Base-by-base conservation (phyloP, 257 asterid genomes). In the Solanum peruvianum region DNA sequence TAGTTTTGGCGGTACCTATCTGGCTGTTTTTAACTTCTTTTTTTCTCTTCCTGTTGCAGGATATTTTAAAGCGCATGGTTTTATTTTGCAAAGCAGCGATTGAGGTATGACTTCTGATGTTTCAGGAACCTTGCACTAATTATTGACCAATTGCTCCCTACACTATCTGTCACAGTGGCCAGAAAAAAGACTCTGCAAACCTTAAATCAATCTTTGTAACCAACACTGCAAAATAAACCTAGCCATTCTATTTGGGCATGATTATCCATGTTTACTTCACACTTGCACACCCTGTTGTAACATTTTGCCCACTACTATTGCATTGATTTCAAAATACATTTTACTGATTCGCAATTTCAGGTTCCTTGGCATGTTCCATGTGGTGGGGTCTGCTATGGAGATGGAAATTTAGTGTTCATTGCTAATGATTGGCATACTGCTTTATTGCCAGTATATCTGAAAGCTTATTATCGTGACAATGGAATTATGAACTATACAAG, bases 341-440 rank as follows among this genome's bases (percentile, higher is more conserved):
- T 47, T 6, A 7, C 67, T 80, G 20, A 4, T 56, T 39, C 18
- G 20, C 13, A 21, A n/a, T 84, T 81, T 62, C 92, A 97, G 99
- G 95, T 97, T 87, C 99, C 99, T 86, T 97, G 99, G 99, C 67
- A 95, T 88, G 99, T 97, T 82, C 99, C 99, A 16, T 97, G 99
- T 88, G 99, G 99, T 10, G 99, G 99, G 78, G 86, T 94, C 89
- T 97, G 99, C 94, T 97, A 96, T 64, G 99, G 99, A 67, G 99
- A 97, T 91, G 98, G 99, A 90, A 97, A 97, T 89, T 90, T 97
- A 88, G 98, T 90, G 88, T 96, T 96, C 91, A 92, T 97, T 72
- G 99, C 98, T 77, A 96, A 97, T 86, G 99, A 97, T 89, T 97
- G 99, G 99, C 99, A 97, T 91, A 96, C 99, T 44, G 99, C 99